Conservation (phyloP, 1,284 basidiomycete species). For the Pseudozyma tsukubaensis region DNA sequence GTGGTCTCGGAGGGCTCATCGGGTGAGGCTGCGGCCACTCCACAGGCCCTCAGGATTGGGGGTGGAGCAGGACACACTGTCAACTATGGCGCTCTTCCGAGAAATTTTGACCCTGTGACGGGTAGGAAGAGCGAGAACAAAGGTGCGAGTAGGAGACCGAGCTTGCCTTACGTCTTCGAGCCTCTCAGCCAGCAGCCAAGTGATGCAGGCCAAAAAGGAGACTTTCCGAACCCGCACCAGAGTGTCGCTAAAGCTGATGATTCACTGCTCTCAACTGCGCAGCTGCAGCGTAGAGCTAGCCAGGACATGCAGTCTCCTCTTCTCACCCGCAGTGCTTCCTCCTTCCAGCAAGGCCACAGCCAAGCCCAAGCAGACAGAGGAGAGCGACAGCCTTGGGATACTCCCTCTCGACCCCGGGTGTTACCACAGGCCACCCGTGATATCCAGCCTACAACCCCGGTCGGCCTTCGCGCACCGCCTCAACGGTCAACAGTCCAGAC, state of each 20-base stretch:
- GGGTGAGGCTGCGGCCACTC: slow-evolving; percentile 16
- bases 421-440: slow-evolving; percentile 7
- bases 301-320: slow-evolving; percentile 23
- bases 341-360: slow-evolving; percentile 2
- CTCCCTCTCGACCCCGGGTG: not conserved
- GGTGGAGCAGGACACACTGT: slow-evolving; percentile 17
- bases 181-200: slow-evolving; percentile 8
- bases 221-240: slow-evolving; percentile 34
- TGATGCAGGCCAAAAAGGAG: not conserved
- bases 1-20: slow-evolving; percentile 23
- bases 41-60: slow-evolving; percentile 13
- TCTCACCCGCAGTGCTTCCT: slow-evolving; percentile 6
- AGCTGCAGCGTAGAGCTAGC: slow-evolving; percentile 38
- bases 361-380: not conserved
- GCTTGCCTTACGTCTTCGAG: slow-evolving; percentile 36
- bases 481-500: slow-evolving; percentile 23
- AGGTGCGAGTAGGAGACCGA: slow-evolving; percentile 21
- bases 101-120: slow-evolving; percentile 46
- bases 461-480: slow-evolving; percentile 2
- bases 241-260: slow-evolving; percentile 3
- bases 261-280: slow-evolving; percentile 37
- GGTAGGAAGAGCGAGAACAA: slow-evolving; percentile 17
- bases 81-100: slow-evolving; percentile 28
- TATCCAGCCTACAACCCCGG: slow-evolving; percentile 34
- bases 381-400: not conserved